phyloP scores from a whole-genome alignment of 805 yeast genomes.

The Lachancea sp. region DNA sequence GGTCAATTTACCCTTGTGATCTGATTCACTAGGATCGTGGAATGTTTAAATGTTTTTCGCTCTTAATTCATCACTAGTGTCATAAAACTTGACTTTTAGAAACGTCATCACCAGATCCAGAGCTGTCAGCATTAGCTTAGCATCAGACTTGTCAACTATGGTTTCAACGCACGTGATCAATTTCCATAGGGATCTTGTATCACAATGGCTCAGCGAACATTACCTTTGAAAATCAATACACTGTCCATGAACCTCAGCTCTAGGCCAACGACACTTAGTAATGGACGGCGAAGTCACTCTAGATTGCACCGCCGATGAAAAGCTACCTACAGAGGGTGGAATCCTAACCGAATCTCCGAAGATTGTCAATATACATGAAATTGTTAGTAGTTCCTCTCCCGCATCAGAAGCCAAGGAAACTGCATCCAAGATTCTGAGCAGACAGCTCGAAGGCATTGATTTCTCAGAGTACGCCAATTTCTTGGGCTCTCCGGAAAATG shows the following conservation, averaged over 20 bases:
- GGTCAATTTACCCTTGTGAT: too few species aligned
- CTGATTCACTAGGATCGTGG: too few species aligned
- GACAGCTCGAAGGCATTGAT: conserved; percentile 25
- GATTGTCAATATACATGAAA: conserved; percentile 17
- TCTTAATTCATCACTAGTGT: too few species aligned
- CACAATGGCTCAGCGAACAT: too few species aligned
- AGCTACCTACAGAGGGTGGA: not conserved
- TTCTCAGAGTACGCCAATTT: conserved; percentile 41
- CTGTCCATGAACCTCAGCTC: not conserved
- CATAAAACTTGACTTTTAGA: too few species aligned
- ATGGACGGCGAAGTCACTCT: not conserved
- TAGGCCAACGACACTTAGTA: not conserved
- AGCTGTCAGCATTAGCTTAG: too few species aligned
- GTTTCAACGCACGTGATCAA: not conserved
- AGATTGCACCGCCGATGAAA: conserved; percentile 1
- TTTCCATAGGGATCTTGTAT: too few species aligned
- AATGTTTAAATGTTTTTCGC: too few species aligned
- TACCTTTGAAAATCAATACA: too few species aligned
- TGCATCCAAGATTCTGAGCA: conserved; percentile 26
- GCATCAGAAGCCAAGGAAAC: conserved; percentile 4
- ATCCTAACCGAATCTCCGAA: conserved; percentile 19
- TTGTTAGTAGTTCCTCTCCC: conserved; percentile 6
- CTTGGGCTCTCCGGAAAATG: conserved; percentile 33
- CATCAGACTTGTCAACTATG: not conserved
- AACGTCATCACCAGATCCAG: too few species aligned